A percentile compares a stretch with the other conserved stretches of the same genome.
These are phyloP conservation scores for Hyphodiscus sp. DNA, from an alignment of 2,329 filamentous ascomycete genomes.

Conservation along the genomic window DNA sequence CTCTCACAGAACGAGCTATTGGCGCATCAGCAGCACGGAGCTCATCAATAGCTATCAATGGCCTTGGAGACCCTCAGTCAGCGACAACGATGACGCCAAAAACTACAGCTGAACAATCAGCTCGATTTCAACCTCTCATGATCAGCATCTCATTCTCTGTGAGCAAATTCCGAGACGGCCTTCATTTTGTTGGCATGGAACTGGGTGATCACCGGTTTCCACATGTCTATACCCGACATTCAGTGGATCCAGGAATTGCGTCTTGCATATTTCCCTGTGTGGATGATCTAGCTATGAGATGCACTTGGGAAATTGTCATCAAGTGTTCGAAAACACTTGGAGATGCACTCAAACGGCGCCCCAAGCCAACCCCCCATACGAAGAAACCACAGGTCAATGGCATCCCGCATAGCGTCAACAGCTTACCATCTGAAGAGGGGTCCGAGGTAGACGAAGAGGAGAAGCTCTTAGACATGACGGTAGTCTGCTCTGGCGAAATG, in stretches of 20 bases:
- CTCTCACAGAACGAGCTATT: slow-evolving; percentile 35
- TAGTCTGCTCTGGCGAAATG: slow-evolving; percentile 84
- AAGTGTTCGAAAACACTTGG: slow-evolving; percentile 81
- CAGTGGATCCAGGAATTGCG: slow-evolving; percentile 68
- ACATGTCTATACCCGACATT: slow-evolving; percentile 84
- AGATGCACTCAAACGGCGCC: slow-evolving; percentile 54
- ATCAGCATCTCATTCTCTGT: slow-evolving; percentile 72
- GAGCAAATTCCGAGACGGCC: slow-evolving; percentile 70
- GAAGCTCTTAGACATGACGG: slow-evolving; percentile 78
- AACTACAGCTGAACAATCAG: slow-evolving; percentile 31
- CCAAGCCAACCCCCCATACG: slow-evolving; percentile 35
- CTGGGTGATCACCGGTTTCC: slow-evolving; percentile 77
- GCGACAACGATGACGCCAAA: slow-evolving; percentile 27
- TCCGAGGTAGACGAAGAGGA: slow-evolving; percentile 61
- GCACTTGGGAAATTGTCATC: slow-evolving; percentile 82
- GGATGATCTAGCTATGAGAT: slow-evolving; percentile 75
- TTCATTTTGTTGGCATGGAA: slow-evolving; percentile 86
- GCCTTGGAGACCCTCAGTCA: slow-evolving; percentile 31
- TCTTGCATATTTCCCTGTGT: slow-evolving; percentile 90
- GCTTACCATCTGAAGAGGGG: slow-evolving; percentile 13
- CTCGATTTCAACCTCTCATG: slow-evolving; percentile 51
- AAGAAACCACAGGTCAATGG: slow-evolving; percentile 31
- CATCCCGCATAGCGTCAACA: slow-evolving; percentile 4
- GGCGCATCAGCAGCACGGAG: slow-evolving; percentile 15
- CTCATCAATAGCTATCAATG: slow-evolving; percentile 29